Percentiles rank a stretch among this genome's conserved stretches.
Conservation (phyloP, 2,329 filamentous ascomycete genomes). For the Arachnopeziza araneosa region DNA sequence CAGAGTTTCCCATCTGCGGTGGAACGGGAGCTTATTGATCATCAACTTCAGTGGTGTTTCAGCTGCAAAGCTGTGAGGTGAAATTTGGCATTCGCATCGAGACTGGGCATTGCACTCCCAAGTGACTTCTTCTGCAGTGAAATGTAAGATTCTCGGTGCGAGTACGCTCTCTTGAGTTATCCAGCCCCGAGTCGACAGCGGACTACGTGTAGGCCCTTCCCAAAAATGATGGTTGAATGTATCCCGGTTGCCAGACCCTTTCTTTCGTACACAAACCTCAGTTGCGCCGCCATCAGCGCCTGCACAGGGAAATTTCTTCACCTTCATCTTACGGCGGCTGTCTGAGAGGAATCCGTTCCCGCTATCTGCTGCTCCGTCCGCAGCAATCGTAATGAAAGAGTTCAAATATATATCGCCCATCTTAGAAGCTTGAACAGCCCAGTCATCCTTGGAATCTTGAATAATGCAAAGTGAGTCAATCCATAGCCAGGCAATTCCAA, state of each 20-base stretch:
- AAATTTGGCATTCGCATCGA: conserved; percentile 3
- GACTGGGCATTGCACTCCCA: conserved; percentile 10
- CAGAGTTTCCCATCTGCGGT: conserved; percentile 5
- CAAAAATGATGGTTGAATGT: background rate
- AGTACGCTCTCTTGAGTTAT: conserved; percentile 8
- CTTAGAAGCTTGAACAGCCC: conserved; percentile 9
- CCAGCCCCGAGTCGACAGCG: conserved; percentile 4
- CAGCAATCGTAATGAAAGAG: conserved; percentile 12
- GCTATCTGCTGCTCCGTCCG: conserved; percentile 4
- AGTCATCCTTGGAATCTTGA: conserved; percentile 2
- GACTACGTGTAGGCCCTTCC: background rate
- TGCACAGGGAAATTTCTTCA: conserved; percentile 3
- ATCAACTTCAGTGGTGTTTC: background rate
- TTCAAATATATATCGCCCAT: conserved; percentile 18
- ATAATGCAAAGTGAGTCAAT: conserved; percentile 19
- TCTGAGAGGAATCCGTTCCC: conserved; percentile 3
- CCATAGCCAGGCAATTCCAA: conserved; percentile 10
- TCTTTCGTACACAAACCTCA: background rate
- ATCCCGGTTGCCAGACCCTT: conserved; percentile 5
- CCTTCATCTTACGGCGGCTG: background rate
- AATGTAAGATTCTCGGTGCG: conserved; percentile 8
- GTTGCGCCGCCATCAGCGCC: conserved; percentile 1
- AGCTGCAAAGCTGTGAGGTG: background rate
- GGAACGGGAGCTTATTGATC: background rate
- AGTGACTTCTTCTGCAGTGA: conserved; percentile 1